These are phyloP conservation scores for Acorus calamus DNA, from an alignment of 106 monocot species.

Conservation along the genomic window DNA sequence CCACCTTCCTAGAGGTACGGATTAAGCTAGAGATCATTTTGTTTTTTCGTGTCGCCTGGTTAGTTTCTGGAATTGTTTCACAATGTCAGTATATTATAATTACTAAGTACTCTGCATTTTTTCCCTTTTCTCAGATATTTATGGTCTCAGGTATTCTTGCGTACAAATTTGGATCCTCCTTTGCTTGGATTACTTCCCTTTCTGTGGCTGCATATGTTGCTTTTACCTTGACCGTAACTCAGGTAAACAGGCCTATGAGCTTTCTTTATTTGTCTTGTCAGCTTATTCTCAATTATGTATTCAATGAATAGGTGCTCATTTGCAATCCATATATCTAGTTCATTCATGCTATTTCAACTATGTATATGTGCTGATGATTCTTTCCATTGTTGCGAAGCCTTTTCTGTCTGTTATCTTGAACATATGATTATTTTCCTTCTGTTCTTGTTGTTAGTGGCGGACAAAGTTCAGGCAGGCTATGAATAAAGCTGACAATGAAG, in stretches of 20 bases:
- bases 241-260: slow-evolving; percentile 28
- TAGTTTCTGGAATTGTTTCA: neutral
- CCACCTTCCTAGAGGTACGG: slow-evolving; percentile 87
- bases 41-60: neutral
- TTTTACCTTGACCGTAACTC: slow-evolving; percentile 87
- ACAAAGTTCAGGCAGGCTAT: slow-evolving; percentile 88
- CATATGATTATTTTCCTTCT: neutral
- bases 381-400: too few relatives aligned
- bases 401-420: too few relatives aligned
- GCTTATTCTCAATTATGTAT: too few relatives aligned
- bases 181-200: slow-evolving; percentile 92
- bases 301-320: too few relatives aligned
- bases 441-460: slow-evolving; percentile 62
- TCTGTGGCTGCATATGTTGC: slow-evolving; percentile 92
- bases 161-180: slow-evolving; percentile 83
- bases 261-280: too few relatives aligned
- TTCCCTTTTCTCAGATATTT: slow-evolving; percentile 48
- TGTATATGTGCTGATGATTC: too few relatives aligned
- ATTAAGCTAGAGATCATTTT: neutral
- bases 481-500: slow-evolving; percentile 99
- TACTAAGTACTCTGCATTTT: slow-evolving; percentile 2
- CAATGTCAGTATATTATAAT: neutral
- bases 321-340: too few relatives aligned
- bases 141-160: slow-evolving; percentile 98
- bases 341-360: too few relatives aligned